A percentile compares a stretch with the other conserved stretches of the same genome.
Evolutionary conservation across 768 basidiomycete species (phyloP).

Genomic region (Obba rivulosa): DNA sequence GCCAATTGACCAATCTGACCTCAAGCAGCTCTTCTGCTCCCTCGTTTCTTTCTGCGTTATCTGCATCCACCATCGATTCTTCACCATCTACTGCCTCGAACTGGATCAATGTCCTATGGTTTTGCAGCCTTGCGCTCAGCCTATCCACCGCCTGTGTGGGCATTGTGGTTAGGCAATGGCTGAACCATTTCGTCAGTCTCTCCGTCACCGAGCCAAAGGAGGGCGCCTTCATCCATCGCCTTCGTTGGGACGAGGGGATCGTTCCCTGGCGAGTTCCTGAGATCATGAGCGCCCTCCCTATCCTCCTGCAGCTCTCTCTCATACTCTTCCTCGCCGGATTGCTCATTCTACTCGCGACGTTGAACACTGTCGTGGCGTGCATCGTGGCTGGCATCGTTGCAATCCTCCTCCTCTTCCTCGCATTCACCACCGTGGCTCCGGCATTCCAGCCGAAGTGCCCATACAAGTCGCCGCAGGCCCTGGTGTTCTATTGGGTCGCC

Average conservation of each 20-base stretch:
- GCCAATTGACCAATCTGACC: too few species aligned
- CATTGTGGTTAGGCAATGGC: too few species aligned
- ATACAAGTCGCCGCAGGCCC: conserved; percentile 1
- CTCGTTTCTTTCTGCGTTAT: too few species aligned
- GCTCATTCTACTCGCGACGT: not conserved
- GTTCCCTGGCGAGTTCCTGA: not conserved
- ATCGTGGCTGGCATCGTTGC: not conserved
- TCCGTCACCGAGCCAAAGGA: conserved; percentile 3
- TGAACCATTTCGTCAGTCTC: not conserved
- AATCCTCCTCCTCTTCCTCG: not conserved
- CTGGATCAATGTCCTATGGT: conserved; percentile 19
- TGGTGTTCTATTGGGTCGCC: too few species aligned
- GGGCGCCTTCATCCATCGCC: conserved; percentile 12
- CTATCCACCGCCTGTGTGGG: conserved; percentile 15
- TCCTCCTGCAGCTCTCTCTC: conserved; percentile 3
- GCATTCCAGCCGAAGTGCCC: not conserved
- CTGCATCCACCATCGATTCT: too few species aligned
- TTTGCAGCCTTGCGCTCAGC: conserved; percentile 16
- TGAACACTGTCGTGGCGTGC: not conserved
- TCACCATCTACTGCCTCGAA: not conserved
- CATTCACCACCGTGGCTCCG: not conserved
- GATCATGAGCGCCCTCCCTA: not conserved
- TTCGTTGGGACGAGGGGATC: conserved; percentile 7
- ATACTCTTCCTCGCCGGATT: conserved; percentile 2
- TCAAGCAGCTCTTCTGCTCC: too few species aligned